Evolutionary conservation across 805 yeast genomes (phyloP), one percentile per base, ranked within the genome.

Genomic region (Kazachstania bromeliacearum): DNA sequence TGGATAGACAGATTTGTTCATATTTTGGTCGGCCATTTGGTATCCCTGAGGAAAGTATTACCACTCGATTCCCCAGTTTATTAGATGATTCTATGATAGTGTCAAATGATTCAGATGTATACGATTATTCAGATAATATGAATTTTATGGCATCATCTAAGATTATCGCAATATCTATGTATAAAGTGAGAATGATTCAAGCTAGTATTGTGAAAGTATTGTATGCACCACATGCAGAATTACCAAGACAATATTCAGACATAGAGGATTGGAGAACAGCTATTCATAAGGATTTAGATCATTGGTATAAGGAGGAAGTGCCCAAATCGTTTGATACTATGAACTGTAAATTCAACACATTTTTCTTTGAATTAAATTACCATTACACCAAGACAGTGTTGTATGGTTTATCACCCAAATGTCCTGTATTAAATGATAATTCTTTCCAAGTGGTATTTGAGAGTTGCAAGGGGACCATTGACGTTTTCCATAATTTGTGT

Each of bases 1-100:
- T 88, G 37, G 96, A 87, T 55, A 62, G 96, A 17, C 95, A 85
- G 53, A 76, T 85, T 7, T 81, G 94, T 53, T 77, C 87, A 30
- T 85, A 85, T 52, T 63, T 87, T 34, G 94, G 94, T 1, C 68
- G 96, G 26, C 96, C 96, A 0, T 79, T 81, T 45, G 92, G 94
- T 1, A 79, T 87, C 1, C 92, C 94, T 0, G 95, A 87, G 46
- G 87, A 80, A 44, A 70, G 77, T 34, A 73, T 85, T 30, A 69
- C 74, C 35, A 79, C 83, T 2, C 73, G 73, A 28, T 82, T 78
- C 52, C 94, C 95, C 0, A 71, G 81, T 13, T 69, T 68, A 28
- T 58, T 80, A 31, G 96, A 87, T 59, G 96, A 87, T 52, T 69
- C 85, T 1, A 53, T 67, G 26, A 76, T 84, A 9, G 59, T 62